Percentiles rank a stretch among this genome's conserved stretches.
Evolutionary conservation across 805 yeast species (phyloP).

Genomic region (Saccharomyces jurei): DNA sequence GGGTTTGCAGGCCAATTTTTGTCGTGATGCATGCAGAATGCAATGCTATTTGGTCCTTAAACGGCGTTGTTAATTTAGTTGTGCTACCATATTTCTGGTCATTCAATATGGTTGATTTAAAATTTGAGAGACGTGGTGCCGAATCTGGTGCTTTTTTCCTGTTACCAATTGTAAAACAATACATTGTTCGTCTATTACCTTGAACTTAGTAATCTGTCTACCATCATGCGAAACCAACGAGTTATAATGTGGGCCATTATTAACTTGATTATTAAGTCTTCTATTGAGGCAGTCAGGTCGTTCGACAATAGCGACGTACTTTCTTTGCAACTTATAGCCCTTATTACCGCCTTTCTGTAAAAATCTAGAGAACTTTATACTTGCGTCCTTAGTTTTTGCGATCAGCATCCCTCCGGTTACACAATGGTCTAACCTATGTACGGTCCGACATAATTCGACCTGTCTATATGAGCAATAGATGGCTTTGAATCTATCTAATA

Average conservation of each 20-base stretch:
- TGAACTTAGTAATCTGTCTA: slow-evolving; percentile 10
- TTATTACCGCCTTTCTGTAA: slow-evolving; percentile 30
- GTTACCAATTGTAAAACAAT: slow-evolving; percentile 30
- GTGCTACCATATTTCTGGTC: slow-evolving; percentile 25
- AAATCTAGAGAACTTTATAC: slow-evolving; percentile 29
- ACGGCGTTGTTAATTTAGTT: not conserved
- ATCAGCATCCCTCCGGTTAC: slow-evolving; percentile 37
- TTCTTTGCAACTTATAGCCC: slow-evolving; percentile 31
- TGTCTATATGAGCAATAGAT: not conserved
- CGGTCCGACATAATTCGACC: slow-evolving; percentile 18
- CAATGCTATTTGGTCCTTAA: slow-evolving; percentile 28
- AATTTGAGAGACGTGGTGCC: slow-evolving; percentile 24
- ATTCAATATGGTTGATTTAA: slow-evolving; percentile 26
- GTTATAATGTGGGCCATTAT: slow-evolving; percentile 9
- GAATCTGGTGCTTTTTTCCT: slow-evolving; percentile 37
- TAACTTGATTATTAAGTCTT: slow-evolving; percentile 4
- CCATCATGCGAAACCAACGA: not conserved
- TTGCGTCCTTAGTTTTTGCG: slow-evolving; percentile 29
- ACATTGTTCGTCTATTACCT: slow-evolving; percentile 14
- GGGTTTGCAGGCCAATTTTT: slow-evolving; percentile 25
- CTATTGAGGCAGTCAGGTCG: not conserved
- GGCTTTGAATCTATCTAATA: slow-evolving; percentile 15
- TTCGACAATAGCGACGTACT: slow-evolving; percentile 30
- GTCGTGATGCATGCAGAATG: slow-evolving; percentile 33
- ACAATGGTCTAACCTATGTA: slow-evolving; percentile 34